phyloP scores from a whole-genome alignment of 345 rosid species.

The Citrus maxima region DNA sequence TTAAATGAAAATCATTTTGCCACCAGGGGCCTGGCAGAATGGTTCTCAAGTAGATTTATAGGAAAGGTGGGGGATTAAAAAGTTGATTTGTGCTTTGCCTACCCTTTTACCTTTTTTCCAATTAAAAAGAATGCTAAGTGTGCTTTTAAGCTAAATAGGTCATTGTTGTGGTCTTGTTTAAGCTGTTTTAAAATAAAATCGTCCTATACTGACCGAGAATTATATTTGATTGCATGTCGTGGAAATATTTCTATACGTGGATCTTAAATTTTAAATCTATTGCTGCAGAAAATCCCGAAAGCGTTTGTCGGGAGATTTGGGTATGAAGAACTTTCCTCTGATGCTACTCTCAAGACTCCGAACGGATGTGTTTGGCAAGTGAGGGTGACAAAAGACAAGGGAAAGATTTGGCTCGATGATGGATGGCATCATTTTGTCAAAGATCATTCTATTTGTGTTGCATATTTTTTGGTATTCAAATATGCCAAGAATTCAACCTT shows the following conservation, averaged over 20 bases:
- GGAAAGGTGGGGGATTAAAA: too few species aligned
- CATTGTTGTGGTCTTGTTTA: background rate
- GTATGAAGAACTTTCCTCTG: slow-evolving; percentile 29
- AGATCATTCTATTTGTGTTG: slow-evolving; percentile 27
- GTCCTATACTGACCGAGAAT: background rate
- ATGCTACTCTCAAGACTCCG: slow-evolving; percentile 21
- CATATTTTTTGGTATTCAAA: slow-evolving; percentile 34
- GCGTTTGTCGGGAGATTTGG: slow-evolving; percentile 29
- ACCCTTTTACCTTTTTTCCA: too few species aligned
- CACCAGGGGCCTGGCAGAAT: too few species aligned
- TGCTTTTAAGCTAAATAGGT: background rate
- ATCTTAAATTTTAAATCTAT: background rate
- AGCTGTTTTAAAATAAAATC: too few species aligned
- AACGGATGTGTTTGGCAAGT: slow-evolving; percentile 36
- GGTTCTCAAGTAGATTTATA: too few species aligned
- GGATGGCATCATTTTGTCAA: slow-evolving; percentile 36
- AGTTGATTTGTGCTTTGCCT: too few species aligned
- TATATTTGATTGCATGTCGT: too few species aligned
- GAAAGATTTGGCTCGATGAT: slow-evolving; percentile 36
- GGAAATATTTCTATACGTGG: background rate
- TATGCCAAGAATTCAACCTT: slow-evolving; percentile 34
- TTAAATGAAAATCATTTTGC: too few species aligned
- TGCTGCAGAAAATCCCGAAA: slow-evolving; percentile 34
- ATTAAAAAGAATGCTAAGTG: background rate
- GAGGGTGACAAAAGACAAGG: slow-evolving; percentile 21